Percentiles rank a stretch among this genome's conserved stretches.
Evolutionary conservation across 2,329 filamentous ascomycete species (phyloP).

Genomic region (Ascochyta clinopodiicola): DNA sequence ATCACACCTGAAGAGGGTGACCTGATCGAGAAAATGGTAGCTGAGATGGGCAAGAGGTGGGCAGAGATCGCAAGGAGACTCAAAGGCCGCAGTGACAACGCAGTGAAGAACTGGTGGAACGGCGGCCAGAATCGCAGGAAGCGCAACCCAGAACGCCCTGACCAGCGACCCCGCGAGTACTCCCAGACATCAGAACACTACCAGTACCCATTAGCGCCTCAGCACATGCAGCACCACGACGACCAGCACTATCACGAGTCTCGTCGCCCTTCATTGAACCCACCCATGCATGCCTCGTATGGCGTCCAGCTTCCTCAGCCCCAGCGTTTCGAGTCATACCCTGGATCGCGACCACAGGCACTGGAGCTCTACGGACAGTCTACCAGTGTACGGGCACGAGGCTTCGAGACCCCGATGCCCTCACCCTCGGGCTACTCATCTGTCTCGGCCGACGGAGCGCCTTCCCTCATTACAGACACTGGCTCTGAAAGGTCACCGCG

Average conservation of each 20-base stretch:
- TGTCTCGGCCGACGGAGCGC: constrained; percentile 67
- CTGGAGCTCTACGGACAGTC: constrained; percentile 39
- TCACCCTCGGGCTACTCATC: constrained; percentile 70
- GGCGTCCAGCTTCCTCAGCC: constrained; percentile 43
- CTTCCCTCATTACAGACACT: constrained; percentile 73
- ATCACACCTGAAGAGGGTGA: constrained; percentile 78
- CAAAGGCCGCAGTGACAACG: constrained; percentile 87
- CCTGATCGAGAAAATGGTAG: constrained; percentile 78
- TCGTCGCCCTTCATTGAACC: constrained; percentile 38
- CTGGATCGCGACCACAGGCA: constrained; percentile 41
- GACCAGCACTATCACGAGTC: constrained; percentile 40
- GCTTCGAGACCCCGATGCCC: constrained; percentile 64
- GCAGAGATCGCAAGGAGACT: constrained; percentile 87
- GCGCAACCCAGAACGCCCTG: constrained; percentile 48
- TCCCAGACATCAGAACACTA: constrained; percentile 43
- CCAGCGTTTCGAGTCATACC: constrained; percentile 40
- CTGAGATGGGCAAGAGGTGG: constrained; percentile 84
- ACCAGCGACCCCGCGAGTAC: constrained; percentile 34
- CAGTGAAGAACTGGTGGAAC: constrained; percentile 99
- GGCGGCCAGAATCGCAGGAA: constrained; percentile 83
- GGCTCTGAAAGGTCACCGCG: constrained; percentile 57
- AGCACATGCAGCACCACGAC: constrained; percentile 32
- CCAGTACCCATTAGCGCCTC: constrained; percentile 36
- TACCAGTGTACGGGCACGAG: constrained; percentile 33
- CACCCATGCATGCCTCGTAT: constrained; percentile 35